phyloP scores from a whole-genome alignment of 2,329 filamentous ascomycete species.

The Cytospora piceae region DNA sequence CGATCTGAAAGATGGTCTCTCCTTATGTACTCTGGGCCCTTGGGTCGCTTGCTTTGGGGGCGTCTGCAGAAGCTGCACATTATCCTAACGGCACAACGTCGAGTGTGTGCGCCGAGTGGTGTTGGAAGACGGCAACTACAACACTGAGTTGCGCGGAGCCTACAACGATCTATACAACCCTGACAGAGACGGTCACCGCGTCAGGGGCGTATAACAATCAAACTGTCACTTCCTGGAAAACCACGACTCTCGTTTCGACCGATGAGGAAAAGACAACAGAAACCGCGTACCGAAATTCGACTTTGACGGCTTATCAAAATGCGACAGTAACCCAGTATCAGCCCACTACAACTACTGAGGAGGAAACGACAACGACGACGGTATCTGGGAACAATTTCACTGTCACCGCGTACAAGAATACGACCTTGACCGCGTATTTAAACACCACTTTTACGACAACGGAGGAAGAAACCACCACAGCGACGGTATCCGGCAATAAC shows the following conservation, averaged over 20 bases:
- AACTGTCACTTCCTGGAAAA: slow-evolving; percentile 17
- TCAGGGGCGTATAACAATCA: slow-evolving; percentile 13
- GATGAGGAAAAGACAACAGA: slow-evolving; percentile 19
- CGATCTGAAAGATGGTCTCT: slow-evolving; percentile 26
- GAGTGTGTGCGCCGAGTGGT: slow-evolving; percentile 19
- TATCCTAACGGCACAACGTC: slow-evolving; percentile 24
- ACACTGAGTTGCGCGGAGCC: slow-evolving; percentile 7
- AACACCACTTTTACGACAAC: background rate
- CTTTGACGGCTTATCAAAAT: slow-evolving; percentile 6
- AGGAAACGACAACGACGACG: background rate
- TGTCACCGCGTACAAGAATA: background rate
- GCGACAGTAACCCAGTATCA: slow-evolving; percentile 3
- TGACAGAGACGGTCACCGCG: slow-evolving; percentile 17
- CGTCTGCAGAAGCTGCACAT: slow-evolving; percentile 9
- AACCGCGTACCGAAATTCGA: slow-evolving; percentile 17
- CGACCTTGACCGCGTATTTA: background rate
- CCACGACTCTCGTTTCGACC: slow-evolving; percentile 13
- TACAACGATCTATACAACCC: background rate
- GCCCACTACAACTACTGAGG: background rate
- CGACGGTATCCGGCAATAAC: background rate
- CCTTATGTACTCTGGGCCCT: slow-evolving; percentile 22
- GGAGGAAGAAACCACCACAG: background rate
- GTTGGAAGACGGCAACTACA: slow-evolving; percentile 26
- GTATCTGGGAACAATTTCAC: background rate
- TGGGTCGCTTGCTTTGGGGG: slow-evolving; percentile 22